Percentiles rank a stretch among this genome's conserved stretches.
These are phyloP conservation scores for Boletus fagicola DNA, from an alignment of 768 basidiomycete genomes.

Conservation along the genomic window DNA sequence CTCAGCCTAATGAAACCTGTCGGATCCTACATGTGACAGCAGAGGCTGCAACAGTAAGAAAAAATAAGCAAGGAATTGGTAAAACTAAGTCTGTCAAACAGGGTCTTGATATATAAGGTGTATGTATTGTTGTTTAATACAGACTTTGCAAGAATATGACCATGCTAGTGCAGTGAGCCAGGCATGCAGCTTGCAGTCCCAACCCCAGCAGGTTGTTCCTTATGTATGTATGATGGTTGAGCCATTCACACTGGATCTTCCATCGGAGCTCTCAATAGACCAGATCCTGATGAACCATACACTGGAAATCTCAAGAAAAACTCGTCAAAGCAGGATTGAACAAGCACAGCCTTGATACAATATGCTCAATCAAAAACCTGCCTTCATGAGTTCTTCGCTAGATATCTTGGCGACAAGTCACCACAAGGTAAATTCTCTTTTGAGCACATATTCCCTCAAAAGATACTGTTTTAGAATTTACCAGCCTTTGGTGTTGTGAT, in stretches of 20 bases:
- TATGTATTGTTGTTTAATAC: background rate
- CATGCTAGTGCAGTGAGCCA: background rate
- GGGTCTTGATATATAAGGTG: background rate
- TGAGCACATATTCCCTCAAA: background rate
- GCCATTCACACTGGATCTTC: background rate
- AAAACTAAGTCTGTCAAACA: background rate
- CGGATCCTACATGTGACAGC: background rate
- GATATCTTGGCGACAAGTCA: background rate
- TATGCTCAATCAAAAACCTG: background rate
- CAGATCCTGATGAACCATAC: background rate
- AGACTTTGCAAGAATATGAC: background rate
- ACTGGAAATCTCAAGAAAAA: background rate
- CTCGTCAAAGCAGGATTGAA: background rate
- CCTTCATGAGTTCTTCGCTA: background rate
- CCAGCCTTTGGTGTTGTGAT: background rate
- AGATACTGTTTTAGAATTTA: background rate
- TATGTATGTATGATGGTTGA: background rate
- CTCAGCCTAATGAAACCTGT: background rate
- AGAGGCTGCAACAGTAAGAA: background rate
- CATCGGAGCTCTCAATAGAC: background rate
- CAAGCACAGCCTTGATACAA: background rate
- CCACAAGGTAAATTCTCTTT: background rate
- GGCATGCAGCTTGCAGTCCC: background rate
- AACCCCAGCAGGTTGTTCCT: background rate
- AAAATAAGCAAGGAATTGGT: background rate